Conservation (phyloP, 148 eudicot species). For the Rhododendron williamsianum region DNA sequence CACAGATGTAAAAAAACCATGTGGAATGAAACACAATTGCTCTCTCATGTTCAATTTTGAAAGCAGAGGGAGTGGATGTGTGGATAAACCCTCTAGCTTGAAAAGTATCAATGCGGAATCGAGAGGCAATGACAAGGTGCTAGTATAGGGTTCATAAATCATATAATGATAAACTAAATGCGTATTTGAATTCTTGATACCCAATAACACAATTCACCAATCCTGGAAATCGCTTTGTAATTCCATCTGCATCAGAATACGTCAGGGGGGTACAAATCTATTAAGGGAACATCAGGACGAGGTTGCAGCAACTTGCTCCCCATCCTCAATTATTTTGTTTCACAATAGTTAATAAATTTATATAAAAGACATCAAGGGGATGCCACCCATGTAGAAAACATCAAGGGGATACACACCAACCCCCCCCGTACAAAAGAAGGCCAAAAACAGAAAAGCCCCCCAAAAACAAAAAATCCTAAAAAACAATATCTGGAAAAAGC, state of each 20-base stretch:
- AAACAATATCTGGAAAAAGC: not conserved
- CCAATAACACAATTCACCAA: not conserved
- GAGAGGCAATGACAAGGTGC: not conserved
- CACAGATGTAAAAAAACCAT: not conserved
- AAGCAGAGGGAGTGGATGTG: not conserved
- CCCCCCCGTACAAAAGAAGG: not conserved
- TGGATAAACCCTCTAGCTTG: not conserved
- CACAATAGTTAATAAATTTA: no score
- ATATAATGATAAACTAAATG: not conserved
- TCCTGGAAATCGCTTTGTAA: not conserved
- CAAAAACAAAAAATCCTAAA: not conserved
- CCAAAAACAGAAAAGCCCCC: not conserved
- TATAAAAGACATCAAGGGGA: not conserved
- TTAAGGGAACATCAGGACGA: no score
- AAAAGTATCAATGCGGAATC: not conserved
- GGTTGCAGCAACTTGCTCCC: no score
- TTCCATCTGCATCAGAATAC: no score
- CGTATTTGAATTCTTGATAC: no score
- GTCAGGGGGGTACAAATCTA: no score
- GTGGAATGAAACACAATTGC: not conserved
- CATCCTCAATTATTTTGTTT: not conserved
- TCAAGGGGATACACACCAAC: no score
- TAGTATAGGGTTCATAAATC: not conserved
- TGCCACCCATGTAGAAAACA: not conserved
- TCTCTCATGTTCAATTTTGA: not conserved